Evolutionary conservation across 257 asterid genomes (phyloP), one percentile per base, ranked within the genome.

Genomic region (Solanum boliviense): DNA sequence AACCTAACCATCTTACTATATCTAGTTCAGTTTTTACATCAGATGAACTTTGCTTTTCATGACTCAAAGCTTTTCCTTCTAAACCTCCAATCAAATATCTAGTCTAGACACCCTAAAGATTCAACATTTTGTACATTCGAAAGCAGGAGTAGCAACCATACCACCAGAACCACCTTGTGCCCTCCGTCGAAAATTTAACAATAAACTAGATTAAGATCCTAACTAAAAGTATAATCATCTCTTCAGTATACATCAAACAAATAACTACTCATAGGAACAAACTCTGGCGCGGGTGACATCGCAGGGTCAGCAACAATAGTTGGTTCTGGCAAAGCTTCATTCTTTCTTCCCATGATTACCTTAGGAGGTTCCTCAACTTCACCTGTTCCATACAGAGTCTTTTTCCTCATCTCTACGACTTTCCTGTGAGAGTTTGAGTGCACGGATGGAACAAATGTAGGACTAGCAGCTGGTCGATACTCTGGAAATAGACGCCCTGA

Each of bases 381-480:
- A 73, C 81, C 70, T 23, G 83, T 10, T 70, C 9, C 82, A 9
- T 65, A 39, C 29, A 62, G 70, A 74, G 75, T 91, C 84, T 91
- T 92, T 87, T 56, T 90, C 71, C 95, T 90, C 94, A 94, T 93
- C 91, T 94, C 95, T 9, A 93, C 44, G 6, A 94, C 95, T 90
- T 92, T 94, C 92, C 87, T 92, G 91, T 94, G 96, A 9, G 94
- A 94, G 88, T 92, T 94, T 6, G 98, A 96, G 94, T 96, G 99
- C 36, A 96, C n/a, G 1, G 93, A 39, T 27, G 98, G 98, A 72
- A 94, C 93, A 39, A 96, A 96, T 3, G 98, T 94, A 2, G 99
- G 99, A 83, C 99, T 96, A 5, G 98, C 98, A 7, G 95, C 95
- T 0, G 99, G 99, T 2, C 99, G 94, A 86, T 96, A 96, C 65